Evolutionary conservation across 768 basidiomycete species (phyloP).

Genomic region (Arthromyces matolae): DNA sequence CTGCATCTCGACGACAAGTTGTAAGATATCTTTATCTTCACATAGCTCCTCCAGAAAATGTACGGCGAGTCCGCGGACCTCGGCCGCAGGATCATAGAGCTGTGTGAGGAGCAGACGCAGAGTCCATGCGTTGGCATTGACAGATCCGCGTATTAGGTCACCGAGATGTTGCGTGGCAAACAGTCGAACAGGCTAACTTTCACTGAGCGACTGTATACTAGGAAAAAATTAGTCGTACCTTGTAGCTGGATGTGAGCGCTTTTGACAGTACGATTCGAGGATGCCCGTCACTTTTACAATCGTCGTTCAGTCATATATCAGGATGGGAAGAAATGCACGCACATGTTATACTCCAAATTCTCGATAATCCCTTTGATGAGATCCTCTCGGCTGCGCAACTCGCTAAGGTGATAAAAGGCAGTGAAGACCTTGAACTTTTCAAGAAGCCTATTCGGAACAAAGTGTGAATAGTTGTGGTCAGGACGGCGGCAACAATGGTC

Average conservation of each 20-base stretch:
- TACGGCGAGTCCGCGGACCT: conserved; percentile 89
- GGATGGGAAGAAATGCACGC: conserved; percentile 24
- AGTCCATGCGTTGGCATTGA: conserved; percentile 79
- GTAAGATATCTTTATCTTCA: conserved; percentile 75
- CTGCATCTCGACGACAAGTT: conserved; percentile 90
- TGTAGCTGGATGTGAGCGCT: conserved; percentile 90
- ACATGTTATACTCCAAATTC: conserved; percentile 89
- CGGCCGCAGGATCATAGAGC: conserved; percentile 86
- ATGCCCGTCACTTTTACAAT: conserved; percentile 76
- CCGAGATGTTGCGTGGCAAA: conserved; percentile 89
- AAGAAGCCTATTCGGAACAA: conserved; percentile 57
- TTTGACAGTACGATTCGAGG: conserved; percentile 91
- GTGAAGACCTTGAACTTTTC: conserved; percentile 94
- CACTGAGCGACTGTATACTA: not conserved
- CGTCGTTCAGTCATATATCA: conserved; percentile 8
- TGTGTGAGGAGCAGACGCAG: conserved; percentile 90
- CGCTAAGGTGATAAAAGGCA: conserved; percentile 91
- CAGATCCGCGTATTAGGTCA: conserved; percentile 63
- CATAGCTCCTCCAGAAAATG: conserved; percentile 88
- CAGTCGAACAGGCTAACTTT: conserved; percentile 73
- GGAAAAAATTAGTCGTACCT: conserved; percentile 39
- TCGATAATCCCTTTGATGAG: conserved; percentile 89
- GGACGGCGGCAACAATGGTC: not conserved
- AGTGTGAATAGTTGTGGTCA: not conserved
- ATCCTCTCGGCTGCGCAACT: conserved; percentile 87